phyloP scores from a whole-genome alignment of 441 rosid species.

The Gossypium lobatum region DNA sequence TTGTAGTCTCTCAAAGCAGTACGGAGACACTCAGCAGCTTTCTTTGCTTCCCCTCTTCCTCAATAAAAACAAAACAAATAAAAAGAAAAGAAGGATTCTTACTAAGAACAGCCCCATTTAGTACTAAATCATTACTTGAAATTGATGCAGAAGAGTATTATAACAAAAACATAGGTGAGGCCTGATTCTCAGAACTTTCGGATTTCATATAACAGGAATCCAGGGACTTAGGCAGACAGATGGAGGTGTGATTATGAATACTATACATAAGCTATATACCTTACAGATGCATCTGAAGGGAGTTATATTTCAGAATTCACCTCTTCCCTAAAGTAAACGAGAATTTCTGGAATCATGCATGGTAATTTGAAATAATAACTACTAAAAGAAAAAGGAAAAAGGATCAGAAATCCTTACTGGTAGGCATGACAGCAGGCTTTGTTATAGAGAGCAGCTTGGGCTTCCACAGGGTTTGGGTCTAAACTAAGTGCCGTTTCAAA shows the following conservation, averaged over 20 bases:
- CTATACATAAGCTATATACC: neutral
- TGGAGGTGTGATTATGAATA: neutral
- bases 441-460: conserved; percentile 90
- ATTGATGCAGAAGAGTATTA: neutral
- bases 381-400: neutral
- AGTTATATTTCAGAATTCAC: neutral
- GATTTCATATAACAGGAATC: neutral
- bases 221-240: neutral
- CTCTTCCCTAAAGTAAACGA: neutral
- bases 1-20: conserved; percentile 72
- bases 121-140: neutral
- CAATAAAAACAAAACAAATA: conserved; percentile 22
- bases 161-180: neutral
- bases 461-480: conserved; percentile 64
- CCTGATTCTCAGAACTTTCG: neutral
- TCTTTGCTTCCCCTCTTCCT: conserved; percentile 79
- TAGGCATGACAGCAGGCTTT: conserved; percentile 94
- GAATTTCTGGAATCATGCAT: neutral
- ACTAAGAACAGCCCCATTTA: neutral
- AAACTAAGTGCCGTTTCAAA: conserved; percentile 78
- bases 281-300: neutral
- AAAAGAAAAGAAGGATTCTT: conserved; percentile 7
- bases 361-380: neutral
- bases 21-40: conserved; percentile 78
- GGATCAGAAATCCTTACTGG: conserved; percentile 34